phyloP scores from a whole-genome alignment of 2,329 filamentous ascomycete genomes.

The Metarhizium album region DNA sequence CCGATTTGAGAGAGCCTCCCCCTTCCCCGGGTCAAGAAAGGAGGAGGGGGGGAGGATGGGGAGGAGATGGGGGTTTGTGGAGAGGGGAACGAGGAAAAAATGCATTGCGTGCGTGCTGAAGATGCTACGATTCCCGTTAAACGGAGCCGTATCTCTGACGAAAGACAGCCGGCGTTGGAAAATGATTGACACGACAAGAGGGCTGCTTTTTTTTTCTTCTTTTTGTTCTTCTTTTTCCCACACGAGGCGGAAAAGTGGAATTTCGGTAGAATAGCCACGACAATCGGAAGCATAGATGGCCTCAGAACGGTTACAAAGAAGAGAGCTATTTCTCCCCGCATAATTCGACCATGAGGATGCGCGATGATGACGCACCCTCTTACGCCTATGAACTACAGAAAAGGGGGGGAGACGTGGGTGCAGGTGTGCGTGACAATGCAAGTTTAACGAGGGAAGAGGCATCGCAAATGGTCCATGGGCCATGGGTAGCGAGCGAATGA shows the following conservation, averaged over 20 bases:
- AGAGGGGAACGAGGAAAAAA: not conserved
- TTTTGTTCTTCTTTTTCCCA: too few species aligned
- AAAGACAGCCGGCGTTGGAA: not conserved
- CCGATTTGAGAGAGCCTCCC: not conserved
- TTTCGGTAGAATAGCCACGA: conserved; percentile 1
- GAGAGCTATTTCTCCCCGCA: not conserved
- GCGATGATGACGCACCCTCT: not conserved
- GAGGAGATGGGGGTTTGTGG: too few species aligned
- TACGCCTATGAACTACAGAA: too few species aligned
- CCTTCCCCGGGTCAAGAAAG: not conserved
- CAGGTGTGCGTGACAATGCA: too few species aligned
- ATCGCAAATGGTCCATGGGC: too few species aligned
- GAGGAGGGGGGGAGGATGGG: not conserved
- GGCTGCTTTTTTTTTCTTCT: not conserved
- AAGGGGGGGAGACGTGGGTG: too few species aligned
- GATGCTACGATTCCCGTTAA: not conserved
- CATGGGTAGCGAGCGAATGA: too few species aligned
- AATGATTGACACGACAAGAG: not conserved
- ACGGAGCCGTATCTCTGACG: not conserved
- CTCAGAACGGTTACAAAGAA: not conserved
- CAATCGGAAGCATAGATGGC: not conserved
- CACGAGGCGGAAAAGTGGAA: not conserved
- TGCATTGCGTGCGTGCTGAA: not conserved
- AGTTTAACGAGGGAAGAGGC: too few species aligned
- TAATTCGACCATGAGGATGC: not conserved